Percentiles rank a stretch among this genome's conserved stretches.
These are phyloP conservation scores for Fusarium penzigii DNA, from an alignment of 2,329 filamentous ascomycete genomes.

Conservation along the genomic window DNA sequence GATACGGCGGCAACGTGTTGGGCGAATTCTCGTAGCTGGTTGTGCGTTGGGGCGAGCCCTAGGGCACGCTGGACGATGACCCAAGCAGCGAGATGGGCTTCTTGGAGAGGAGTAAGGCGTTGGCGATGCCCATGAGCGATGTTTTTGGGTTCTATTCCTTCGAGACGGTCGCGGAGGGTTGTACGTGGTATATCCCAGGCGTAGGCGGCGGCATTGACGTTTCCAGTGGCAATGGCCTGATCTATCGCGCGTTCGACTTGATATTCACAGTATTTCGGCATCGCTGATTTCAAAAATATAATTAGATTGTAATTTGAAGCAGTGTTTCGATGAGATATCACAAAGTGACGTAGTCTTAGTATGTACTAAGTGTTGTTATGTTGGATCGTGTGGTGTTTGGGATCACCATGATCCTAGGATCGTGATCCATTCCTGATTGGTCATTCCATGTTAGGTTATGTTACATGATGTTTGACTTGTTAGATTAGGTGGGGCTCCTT, in stretches of 20 bases:
- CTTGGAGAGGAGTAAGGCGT: neutral
- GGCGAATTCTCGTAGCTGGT: neutral
- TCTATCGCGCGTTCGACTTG: neutral
- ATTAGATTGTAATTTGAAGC: no score
- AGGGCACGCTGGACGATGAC: neutral
- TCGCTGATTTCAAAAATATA: no score
- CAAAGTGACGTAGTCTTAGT: no score
- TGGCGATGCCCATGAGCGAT: neutral
- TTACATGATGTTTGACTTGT: no score
- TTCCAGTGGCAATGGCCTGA: neutral
- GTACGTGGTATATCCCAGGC: neutral
- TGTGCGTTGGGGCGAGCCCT: neutral
- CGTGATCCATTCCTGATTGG: no score
- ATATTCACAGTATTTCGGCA: no score
- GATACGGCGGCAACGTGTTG: neutral
- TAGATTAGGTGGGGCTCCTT: no score
- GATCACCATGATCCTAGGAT: no score
- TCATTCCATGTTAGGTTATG: no score
- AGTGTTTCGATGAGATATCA: no score
- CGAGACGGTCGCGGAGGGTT: neutral
- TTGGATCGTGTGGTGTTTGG: no score
- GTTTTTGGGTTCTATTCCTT: neutral
- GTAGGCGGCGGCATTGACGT: neutral
- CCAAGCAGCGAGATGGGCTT: neutral
- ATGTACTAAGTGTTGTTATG: no score